A percentile compares a stretch with the other conserved stretches of the same genome.
Evolutionary conservation across 768 basidiomycete species (phyloP).

Genomic region (Tulasnella sp.): DNA sequence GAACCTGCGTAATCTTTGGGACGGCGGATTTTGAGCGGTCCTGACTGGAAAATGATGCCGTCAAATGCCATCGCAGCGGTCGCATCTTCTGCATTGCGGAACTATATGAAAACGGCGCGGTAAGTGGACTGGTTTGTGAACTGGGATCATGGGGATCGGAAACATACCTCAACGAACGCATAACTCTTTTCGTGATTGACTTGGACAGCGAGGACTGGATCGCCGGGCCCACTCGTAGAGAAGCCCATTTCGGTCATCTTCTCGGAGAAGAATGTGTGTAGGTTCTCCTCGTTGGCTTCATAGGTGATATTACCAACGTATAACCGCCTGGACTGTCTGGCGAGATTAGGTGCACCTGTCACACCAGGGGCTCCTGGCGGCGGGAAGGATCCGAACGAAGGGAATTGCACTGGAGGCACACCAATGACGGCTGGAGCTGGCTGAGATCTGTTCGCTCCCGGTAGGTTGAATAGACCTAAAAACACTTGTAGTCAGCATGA

Average conservation of each 20-base stretch:
- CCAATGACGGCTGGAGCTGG: constrained; percentile 63
- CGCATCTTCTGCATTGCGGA: constrained; percentile 93
- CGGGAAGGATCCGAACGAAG: constrained; percentile 46
- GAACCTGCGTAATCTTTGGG: constrained; percentile 92
- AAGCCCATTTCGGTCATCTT: constrained; percentile 92
- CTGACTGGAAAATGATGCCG: constrained; percentile 89
- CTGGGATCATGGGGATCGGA: no score
- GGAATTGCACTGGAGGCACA: constrained; percentile 46
- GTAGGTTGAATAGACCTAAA: constrained; percentile 88
- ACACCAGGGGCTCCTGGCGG: constrained; percentile 54
- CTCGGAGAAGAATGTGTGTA: constrained; percentile 88
- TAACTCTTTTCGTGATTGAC: constrained; percentile 99
- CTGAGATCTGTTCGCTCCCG: constrained; percentile 85
- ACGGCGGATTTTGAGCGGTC: constrained; percentile 92
- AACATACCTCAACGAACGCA: constrained; percentile 87
- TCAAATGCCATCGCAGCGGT: constrained; percentile 96
- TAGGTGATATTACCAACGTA: constrained; percentile 97
- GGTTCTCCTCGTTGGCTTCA: constrained; percentile 84
- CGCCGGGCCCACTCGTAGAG: constrained; percentile 72
- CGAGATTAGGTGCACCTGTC: constrained; percentile 67
- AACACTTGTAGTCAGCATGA: constrained; percentile 18
- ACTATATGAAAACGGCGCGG: constrained; percentile 37
- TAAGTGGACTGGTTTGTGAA: neutral
- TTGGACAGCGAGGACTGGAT: constrained; percentile 86
- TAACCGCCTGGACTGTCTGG: constrained; percentile 84